phyloP scores from a whole-genome alignment of 306 rosid species.

The Luffa acutangula region DNA sequence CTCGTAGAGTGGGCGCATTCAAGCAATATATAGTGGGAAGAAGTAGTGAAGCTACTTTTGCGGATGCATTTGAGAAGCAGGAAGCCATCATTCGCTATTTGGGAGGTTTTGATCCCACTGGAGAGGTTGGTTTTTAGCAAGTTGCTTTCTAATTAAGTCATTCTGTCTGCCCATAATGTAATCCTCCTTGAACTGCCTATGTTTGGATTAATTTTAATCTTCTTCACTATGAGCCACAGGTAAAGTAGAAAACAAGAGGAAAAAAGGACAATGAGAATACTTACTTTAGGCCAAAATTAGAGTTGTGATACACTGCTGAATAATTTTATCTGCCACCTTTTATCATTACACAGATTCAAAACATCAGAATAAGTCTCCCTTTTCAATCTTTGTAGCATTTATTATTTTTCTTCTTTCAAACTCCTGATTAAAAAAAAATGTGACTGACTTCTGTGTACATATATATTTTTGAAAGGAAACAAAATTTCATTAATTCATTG shows the following conservation, averaged over 20 bases:
- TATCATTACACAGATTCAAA: not conserved
- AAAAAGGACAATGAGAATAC: not conserved
- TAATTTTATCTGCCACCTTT: not conserved
- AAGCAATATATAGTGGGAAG: constrained; percentile 75
- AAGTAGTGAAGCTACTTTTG: constrained; percentile 73
- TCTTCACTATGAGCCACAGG: not conserved
- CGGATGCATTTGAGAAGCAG: constrained; percentile 50
- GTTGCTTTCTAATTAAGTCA: not conserved
- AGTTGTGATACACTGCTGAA: not conserved
- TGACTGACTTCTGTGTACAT: not conserved
- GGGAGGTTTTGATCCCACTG: constrained; percentile 54
- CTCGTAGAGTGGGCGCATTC: constrained; percentile 47
- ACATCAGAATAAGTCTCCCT: not conserved
- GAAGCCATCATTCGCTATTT: constrained; percentile 68
- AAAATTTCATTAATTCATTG: not conserved
- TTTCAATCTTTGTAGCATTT: not conserved
- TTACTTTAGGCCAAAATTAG: not conserved
- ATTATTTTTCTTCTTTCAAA: not conserved
- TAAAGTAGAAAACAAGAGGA: not conserved
- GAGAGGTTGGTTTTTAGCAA: constrained; percentile 45
- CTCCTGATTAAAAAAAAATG: not conserved
- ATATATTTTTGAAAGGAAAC: not conserved
- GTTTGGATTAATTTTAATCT: not conserved
- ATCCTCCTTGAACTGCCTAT: not conserved
- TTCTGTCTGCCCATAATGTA: not conserved